Conservation (phyloP, 2,329 filamentous ascomycete species). For the Trichophaea hybrida region DNA sequence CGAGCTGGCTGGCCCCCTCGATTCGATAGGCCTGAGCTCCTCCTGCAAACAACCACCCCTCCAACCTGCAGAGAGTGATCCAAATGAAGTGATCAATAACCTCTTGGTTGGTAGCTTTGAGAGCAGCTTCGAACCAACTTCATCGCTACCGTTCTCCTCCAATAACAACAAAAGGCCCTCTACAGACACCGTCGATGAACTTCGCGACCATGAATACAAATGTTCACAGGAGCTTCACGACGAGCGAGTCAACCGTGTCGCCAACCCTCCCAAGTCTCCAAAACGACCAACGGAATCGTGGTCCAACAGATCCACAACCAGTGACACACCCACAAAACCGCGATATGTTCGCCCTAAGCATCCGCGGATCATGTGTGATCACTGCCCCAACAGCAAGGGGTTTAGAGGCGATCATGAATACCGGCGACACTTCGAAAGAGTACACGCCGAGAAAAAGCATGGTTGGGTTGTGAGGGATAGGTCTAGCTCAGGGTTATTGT, state of each 20-base stretch:
- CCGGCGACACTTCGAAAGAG: constrained; percentile 49
- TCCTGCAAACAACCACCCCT: not conserved
- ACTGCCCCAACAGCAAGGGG: constrained; percentile 58
- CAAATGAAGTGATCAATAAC: too few species aligned
- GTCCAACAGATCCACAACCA: not conserved
- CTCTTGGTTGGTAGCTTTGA: too few species aligned
- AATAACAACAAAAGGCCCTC: not conserved
- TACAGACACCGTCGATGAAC: not conserved
- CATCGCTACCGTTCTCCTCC: not conserved
- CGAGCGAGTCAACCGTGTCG: too few species aligned
- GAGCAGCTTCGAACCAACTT: too few species aligned
- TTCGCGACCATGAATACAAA: not conserved
- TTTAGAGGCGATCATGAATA: constrained; percentile 81
- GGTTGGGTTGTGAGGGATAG: constrained; percentile 51
- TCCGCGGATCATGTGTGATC: constrained; percentile 53
- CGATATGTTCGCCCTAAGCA: constrained; percentile 49
- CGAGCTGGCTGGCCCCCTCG: not conserved
- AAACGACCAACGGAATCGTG: not conserved
- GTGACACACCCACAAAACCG: constrained; percentile 25
- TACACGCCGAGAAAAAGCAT: constrained; percentile 48
- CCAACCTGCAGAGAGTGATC: not conserved
- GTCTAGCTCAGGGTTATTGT: constrained; percentile 50
- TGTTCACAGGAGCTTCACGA: too few species aligned
- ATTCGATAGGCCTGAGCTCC: not conserved
- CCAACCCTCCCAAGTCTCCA: not conserved